Percentiles rank a stretch among this genome's conserved stretches.
These are phyloP conservation scores for Penicillium rolfsii DNA, from an alignment of 2,329 filamentous ascomycete species.

Conservation along the genomic window DNA sequence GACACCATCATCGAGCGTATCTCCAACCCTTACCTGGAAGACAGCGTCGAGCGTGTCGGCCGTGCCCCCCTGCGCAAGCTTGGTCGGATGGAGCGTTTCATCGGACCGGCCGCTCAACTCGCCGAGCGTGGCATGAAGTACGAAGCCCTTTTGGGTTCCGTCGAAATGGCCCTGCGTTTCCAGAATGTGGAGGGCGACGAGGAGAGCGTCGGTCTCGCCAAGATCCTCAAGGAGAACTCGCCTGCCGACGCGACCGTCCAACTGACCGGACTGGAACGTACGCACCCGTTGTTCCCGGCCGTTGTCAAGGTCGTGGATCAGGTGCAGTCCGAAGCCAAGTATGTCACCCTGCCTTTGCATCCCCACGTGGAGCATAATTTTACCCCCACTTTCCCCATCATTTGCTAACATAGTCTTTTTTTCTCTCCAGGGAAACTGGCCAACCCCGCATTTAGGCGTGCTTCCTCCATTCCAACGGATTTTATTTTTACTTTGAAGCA, in stretches of 20 bases:
- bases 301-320: slow-evolving; percentile 79
- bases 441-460: slow-evolving; percentile 34
- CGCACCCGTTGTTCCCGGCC: slow-evolving; percentile 75
- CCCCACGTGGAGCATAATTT: no score
- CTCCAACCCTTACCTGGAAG: slow-evolving; percentile 89
- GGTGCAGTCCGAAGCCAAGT: slow-evolving; percentile 65
- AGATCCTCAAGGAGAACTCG: slow-evolving; percentile 75
- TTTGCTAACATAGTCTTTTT: slow-evolving; percentile 20
- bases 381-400: neutral
- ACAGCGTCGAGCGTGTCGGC: slow-evolving; percentile 91
- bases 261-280: slow-evolving; percentile 77
- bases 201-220: slow-evolving; percentile 81
- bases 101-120: slow-evolving; percentile 86
- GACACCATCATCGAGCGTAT: slow-evolving; percentile 91
- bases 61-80: slow-evolving; percentile 94
- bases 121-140: slow-evolving; percentile 77
- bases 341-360: slow-evolving; percentile 16
- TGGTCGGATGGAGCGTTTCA: slow-evolving; percentile 91
- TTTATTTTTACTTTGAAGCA: slow-evolving; percentile 25
- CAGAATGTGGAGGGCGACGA: slow-evolving; percentile 91
- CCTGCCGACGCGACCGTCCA: slow-evolving; percentile 76
- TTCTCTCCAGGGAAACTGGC: slow-evolving; percentile 30
- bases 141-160: slow-evolving; percentile 74
- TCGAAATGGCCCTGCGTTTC: slow-evolving; percentile 93
- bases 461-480: slow-evolving; percentile 20